A percentile compares a stretch with the other conserved stretches of the same genome.
These are phyloP conservation scores for Coccomyxa subellipsoidea DNA, from an alignment of 163 green algal genomes.

Conservation along the genomic window DNA sequence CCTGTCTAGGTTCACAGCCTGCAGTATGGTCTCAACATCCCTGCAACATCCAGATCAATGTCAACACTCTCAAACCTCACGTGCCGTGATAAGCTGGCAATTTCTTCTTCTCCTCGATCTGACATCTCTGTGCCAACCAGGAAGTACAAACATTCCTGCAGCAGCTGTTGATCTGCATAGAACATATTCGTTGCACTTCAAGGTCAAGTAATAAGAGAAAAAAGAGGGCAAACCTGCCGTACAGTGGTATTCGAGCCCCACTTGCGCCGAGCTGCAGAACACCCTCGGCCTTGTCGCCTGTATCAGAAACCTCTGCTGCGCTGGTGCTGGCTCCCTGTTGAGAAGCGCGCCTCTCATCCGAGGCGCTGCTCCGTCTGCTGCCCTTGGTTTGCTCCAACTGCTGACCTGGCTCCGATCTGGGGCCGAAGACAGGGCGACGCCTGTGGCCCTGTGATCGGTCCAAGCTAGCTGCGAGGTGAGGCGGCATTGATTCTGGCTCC, in stretches of 20 bases:
- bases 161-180: no score
- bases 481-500: background rate
- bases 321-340: background rate
- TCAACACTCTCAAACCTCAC: no score
- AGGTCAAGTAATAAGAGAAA: no score
- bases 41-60: background rate
- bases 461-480: background rate
- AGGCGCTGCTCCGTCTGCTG: background rate
- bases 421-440: background rate
- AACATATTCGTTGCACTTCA: no score
- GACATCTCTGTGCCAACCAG: no score
- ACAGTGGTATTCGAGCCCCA: background rate
- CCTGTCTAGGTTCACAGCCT: background rate
- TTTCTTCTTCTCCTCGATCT: no score
- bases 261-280: slow-evolving; percentile 1
- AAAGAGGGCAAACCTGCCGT: background rate
- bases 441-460: background rate
- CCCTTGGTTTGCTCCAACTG: background rate
- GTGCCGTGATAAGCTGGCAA: no score
- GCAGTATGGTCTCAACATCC: background rate
- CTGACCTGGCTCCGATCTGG: background rate
- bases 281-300: background rate
- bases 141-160: no score
- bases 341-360: background rate
- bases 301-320: slow-evolving; percentile 6